Base-by-base conservation (phyloP, 495 filamentous ascomycete genomes). In the Hypoxylon crocopeplum region DNA sequence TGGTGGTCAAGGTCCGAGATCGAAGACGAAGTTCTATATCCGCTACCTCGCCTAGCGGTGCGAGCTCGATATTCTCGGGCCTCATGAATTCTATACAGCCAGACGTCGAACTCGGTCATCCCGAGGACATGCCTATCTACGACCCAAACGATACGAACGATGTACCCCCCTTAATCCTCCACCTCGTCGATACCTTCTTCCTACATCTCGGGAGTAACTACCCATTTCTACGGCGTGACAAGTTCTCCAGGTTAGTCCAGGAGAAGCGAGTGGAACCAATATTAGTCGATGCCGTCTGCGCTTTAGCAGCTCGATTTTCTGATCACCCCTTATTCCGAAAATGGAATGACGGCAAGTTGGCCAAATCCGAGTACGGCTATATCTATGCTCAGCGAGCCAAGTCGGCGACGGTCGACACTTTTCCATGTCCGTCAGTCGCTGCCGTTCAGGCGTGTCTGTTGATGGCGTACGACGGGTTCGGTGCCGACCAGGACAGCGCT, bases 401-500 rank as follows among this genome's bases (percentile, higher is more conserved):
- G 75, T 77, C 80, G 33, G 84, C 85, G 0, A 84, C 90, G 0
- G 85, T 91, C 7, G 89, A 93, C 60, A 84, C 85, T 1, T 87
- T 93, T 50, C 82, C 88, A 21, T 92, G 87, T 49, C 90, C 91
- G 12, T 90, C 86, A 8, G 83, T 95, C 16, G 84, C 86, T 38
- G 89, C 87, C 36, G 88, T 92, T 3, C 90, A 93, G 61, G 89
- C 90, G 5, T 91, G 86, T 39, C 72, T 95, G 22, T 71, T 95
- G 36, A 81, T 95, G 69, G 90, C 90, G 0, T 95, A 95, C 69
- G 88, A 92, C 57, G 86, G 90, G 34, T 95, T 95, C 55, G 91
- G 91, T 10, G 86, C 88, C 16, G 90, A 91, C 61, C 88, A 89
- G 56, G 91, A 93, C 66, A 93, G 90, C 69, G 89, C 90, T 2